A percentile compares a stretch with the other conserved stretches of the same genome.
Evolutionary conservation across 805 yeast species (phyloP).

Genomic region (Yarrowia sp.): DNA sequence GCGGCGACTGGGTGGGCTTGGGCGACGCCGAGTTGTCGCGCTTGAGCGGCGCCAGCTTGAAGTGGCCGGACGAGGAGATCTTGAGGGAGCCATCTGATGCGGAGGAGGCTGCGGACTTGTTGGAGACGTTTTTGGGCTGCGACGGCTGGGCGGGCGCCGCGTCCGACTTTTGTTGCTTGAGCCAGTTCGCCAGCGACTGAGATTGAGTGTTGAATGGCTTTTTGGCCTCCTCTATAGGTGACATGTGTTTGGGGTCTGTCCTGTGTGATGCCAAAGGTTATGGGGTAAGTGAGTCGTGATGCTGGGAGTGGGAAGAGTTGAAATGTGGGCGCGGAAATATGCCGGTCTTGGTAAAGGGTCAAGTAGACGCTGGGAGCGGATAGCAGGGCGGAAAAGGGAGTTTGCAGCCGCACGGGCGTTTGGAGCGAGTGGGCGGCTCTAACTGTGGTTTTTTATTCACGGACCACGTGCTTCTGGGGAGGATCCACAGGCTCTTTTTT

Average conservation of each 20-base stretch:
- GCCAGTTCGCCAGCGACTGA: slow-evolving; percentile 25
- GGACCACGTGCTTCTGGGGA: too few species aligned
- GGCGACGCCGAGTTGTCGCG: slow-evolving; percentile 21
- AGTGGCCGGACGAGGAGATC: slow-evolving; percentile 23
- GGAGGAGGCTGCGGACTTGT: neutral
- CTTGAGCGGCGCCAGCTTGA: slow-evolving; percentile 26
- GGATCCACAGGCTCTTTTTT: too few species aligned
- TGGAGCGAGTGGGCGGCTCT: too few species aligned
- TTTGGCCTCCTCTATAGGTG: slow-evolving; percentile 22
- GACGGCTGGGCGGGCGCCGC: neutral
- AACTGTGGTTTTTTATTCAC: too few species aligned
- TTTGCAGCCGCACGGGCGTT: too few species aligned
- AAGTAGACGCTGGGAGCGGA: neutral
- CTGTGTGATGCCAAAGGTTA: neutral
- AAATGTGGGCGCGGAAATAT: slow-evolving; percentile 7
- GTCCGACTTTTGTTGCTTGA: slow-evolving; percentile 21
- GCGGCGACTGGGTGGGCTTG: slow-evolving; percentile 20
- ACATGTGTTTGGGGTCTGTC: slow-evolving; percentile 11
- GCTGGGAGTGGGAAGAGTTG: neutral
- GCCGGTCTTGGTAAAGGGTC: neutral
- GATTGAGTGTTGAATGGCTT: slow-evolving; percentile 24
- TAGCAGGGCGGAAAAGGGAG: neutral
- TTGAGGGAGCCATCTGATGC: slow-evolving; percentile 17
- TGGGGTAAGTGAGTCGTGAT: neutral
- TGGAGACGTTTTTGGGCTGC: neutral